Evolutionary conservation across 148 eudicot genomes (phyloP).

Genomic region (Rhododendron griersonianum): DNA sequence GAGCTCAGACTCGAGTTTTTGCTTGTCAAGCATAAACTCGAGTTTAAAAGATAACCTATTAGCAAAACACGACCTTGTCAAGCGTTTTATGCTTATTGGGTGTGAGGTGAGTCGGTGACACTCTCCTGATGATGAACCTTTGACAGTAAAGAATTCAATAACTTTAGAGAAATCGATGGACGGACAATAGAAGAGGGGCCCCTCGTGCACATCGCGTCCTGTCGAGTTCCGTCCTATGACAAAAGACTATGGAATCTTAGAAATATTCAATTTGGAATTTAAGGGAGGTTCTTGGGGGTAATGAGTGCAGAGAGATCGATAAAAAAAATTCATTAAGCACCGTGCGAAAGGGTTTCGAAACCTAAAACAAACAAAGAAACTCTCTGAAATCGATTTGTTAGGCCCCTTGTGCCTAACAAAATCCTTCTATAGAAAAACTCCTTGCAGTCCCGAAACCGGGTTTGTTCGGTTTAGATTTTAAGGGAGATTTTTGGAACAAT

Average conservation of each 20-base stretch:
- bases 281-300: background rate
- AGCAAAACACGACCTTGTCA: too few species aligned
- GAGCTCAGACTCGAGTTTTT: too few species aligned
- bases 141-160: background rate
- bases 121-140: background rate
- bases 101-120: too few species aligned
- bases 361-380: too few species aligned
- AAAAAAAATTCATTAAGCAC: too few species aligned
- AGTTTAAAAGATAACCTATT: too few species aligned
- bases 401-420: background rate
- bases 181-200: slow-evolving; percentile 9
- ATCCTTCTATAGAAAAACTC: background rate
- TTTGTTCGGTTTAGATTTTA: background rate
- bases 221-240: background rate
- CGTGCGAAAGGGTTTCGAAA: too few species aligned
- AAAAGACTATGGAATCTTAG: background rate
- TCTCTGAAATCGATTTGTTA: too few species aligned
- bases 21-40: too few species aligned
- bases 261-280: too few species aligned
- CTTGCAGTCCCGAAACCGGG: background rate
- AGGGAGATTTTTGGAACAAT: background rate
- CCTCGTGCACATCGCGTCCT: slow-evolving; percentile 20
- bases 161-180: slow-evolving; percentile 5
- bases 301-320: too few species aligned
- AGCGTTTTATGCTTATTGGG: too few species aligned